Conservation (phyloP, 768 basidiomycete genomes). For the Agrocybe pediades region DNA sequence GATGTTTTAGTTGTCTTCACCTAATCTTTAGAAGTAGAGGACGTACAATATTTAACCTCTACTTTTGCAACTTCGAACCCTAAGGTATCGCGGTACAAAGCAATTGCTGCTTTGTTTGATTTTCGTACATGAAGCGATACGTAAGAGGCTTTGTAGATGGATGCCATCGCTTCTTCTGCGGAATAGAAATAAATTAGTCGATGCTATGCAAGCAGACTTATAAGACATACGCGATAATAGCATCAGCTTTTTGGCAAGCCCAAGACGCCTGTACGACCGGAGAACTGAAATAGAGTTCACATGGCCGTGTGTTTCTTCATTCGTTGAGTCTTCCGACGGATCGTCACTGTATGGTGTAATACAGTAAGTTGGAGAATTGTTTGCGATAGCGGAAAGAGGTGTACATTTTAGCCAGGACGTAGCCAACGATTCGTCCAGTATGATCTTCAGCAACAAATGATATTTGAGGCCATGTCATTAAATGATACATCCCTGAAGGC, state of each 20-base stretch:
- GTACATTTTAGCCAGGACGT: conserved; percentile 95
- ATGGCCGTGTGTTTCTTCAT: conserved; percentile 77
- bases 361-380: background rate
- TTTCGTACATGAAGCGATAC: conserved; percentile 92
- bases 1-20: conserved; percentile 2
- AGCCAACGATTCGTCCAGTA: conserved; percentile 89
- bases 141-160: conserved; percentile 80
- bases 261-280: conserved; percentile 86
- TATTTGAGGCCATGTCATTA: conserved; percentile 90
- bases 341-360: conserved; percentile 30
- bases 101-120: conserved; percentile 92
- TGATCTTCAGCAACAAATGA: conserved; percentile 92
- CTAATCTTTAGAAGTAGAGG: background rate
- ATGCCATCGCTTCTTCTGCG: conserved; percentile 88
- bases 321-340: conserved; percentile 52
- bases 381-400: conserved; percentile 19
- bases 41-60: conserved; percentile 90
- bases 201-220: background rate
- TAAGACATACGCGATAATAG: conserved; percentile 76
- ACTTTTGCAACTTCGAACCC: conserved; percentile 87
- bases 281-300: conserved; percentile 97
- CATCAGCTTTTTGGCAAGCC: conserved; percentile 94
- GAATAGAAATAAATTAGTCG: background rate
- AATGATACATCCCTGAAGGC: conserved; percentile 79
- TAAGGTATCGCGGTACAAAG: conserved; percentile 84